Percentiles rank a stretch among this genome's conserved stretches.
Evolutionary conservation across 768 basidiomycete species (phyloP).

Genomic region (Tulasnella sp.): DNA sequence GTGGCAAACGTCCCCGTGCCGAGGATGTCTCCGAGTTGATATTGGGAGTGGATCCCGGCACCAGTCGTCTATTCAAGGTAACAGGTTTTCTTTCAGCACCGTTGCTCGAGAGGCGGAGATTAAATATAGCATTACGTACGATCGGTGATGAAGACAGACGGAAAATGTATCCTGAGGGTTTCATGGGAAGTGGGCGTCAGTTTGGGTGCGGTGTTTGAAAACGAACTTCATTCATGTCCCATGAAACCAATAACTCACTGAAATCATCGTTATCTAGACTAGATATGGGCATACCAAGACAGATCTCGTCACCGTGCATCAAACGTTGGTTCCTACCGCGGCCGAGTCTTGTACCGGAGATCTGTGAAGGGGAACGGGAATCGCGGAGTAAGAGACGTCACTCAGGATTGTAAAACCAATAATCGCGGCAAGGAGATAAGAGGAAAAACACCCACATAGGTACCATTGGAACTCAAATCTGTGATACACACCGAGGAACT

Average conservation of each 20-base stretch:
- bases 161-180: slow-evolving; percentile 53
- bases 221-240: too few species aligned
- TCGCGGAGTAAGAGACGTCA: background rate
- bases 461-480: slow-evolving; percentile 64
- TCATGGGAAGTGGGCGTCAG: background rate
- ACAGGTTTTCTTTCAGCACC: too few species aligned
- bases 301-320: slow-evolving; percentile 74
- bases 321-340: slow-evolving; percentile 46
- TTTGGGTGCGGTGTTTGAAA: background rate
- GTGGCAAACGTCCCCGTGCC: slow-evolving; percentile 90
- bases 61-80: slow-evolving; percentile 20
- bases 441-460: slow-evolving; percentile 33
- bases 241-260: slow-evolving; percentile 42
- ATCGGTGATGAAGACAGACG: slow-evolving; percentile 43
- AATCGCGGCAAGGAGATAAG: background rate
- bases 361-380: slow-evolving; percentile 33
- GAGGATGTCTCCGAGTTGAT: slow-evolving; percentile 36
- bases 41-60: slow-evolving; percentile 31
- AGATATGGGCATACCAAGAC: slow-evolving; percentile 56
- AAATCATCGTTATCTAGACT: slow-evolving; percentile 53
- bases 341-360: slow-evolving; percentile 57
- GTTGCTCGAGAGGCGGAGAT: too few species aligned
- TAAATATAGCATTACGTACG: background rate
- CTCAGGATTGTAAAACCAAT: background rate
- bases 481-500: slow-evolving; percentile 37